Conservation (phyloP, 805 yeast species). For the Nakazawaea siamensis region DNA sequence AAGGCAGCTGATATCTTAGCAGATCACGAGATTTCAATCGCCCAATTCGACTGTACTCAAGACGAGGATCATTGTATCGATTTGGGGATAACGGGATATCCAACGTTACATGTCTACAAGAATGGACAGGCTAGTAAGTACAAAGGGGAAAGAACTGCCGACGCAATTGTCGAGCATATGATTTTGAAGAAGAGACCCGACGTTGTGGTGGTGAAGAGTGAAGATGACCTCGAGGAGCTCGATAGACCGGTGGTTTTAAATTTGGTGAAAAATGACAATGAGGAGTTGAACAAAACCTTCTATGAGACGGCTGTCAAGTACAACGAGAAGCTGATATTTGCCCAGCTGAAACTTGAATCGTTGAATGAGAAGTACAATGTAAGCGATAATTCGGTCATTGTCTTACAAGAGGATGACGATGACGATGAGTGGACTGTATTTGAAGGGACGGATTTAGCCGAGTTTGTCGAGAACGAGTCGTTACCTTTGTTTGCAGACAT, state of each 20-base stretch:
- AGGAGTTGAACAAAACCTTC: slow-evolving; percentile 49
- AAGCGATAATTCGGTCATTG: slow-evolving; percentile 23
- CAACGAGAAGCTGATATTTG: slow-evolving; percentile 60
- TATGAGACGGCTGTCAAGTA: slow-evolving; percentile 48
- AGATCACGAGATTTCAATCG: slow-evolving; percentile 58
- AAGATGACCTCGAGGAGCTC: slow-evolving; percentile 36
- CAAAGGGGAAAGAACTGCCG: slow-evolving; percentile 78
- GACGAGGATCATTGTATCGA: slow-evolving; percentile 62
- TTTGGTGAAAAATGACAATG: slow-evolving; percentile 31
- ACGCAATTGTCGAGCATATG: slow-evolving; percentile 72
- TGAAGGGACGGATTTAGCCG: slow-evolving; percentile 21
- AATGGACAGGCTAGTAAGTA: slow-evolving; percentile 46
- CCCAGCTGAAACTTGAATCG: slow-evolving; percentile 42
- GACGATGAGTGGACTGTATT: slow-evolving; percentile 18
- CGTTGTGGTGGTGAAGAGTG: slow-evolving; percentile 45
- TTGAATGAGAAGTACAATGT: slow-evolving; percentile 28
- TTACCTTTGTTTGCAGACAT: slow-evolving; percentile 86
- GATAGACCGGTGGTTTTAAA: slow-evolving; percentile 51
- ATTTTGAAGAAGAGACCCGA: slow-evolving; percentile 70
- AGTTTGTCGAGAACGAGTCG: slow-evolving; percentile 52
- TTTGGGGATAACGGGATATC: slow-evolving; percentile 71
- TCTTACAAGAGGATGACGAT: slow-evolving; percentile 51
- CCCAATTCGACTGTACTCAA: slow-evolving; percentile 80
- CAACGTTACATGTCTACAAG: slow-evolving; percentile 71
- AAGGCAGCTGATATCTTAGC: slow-evolving; percentile 61